Conservation (phyloP, 768 basidiomycete species). For the Auriscalpium orientale region DNA sequence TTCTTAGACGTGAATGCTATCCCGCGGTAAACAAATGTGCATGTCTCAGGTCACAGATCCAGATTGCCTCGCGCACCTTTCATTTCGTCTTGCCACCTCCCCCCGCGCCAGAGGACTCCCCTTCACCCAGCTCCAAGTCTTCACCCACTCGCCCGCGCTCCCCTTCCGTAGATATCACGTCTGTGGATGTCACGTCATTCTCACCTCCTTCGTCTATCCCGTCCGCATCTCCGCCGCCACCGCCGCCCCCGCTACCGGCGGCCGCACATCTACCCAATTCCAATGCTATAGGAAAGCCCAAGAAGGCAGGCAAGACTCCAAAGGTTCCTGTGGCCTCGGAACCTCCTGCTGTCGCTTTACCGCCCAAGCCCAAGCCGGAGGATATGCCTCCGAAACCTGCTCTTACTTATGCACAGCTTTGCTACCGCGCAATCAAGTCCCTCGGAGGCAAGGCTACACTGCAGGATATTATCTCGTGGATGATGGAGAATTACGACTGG, state of each 20-base stretch:
- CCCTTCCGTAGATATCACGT: slow-evolving; percentile 69
- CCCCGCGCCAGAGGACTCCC: slow-evolving; percentile 69
- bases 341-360: slow-evolving; percentile 28
- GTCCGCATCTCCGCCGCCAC: slow-evolving; percentile 65
- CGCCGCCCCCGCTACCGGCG: slow-evolving; percentile 37
- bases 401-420: slow-evolving; percentile 86
- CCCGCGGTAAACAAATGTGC: too few relatives aligned
- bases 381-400: slow-evolving; percentile 86
- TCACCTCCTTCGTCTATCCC: slow-evolving; percentile 79
- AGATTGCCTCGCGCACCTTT: slow-evolving; percentile 96
- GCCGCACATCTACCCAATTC: slow-evolving; percentile 56
- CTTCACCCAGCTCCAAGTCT: slow-evolving; percentile 70
- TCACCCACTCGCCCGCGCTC: slow-evolving; percentile 60
- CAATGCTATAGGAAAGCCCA: slow-evolving; percentile 36
- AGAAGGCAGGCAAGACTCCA: slow-evolving; percentile 1
- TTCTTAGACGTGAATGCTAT: too few relatives aligned
- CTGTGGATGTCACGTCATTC: slow-evolving; percentile 63
- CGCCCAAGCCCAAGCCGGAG: slow-evolving; percentile 47
- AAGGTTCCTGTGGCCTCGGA: slow-evolving; percentile 7
- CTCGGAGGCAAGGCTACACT: slow-evolving; percentile 82
- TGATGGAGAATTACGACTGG: slow-evolving; percentile 82
- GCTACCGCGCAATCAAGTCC: slow-evolving; percentile 80
- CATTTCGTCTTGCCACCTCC: slow-evolving; percentile 93
- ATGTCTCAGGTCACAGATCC: slow-evolving; percentile 73
- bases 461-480: slow-evolving; percentile 90